Evolutionary conservation across 805 yeast species (phyloP).

Genomic region (Priceomyces melissophilus): DNA sequence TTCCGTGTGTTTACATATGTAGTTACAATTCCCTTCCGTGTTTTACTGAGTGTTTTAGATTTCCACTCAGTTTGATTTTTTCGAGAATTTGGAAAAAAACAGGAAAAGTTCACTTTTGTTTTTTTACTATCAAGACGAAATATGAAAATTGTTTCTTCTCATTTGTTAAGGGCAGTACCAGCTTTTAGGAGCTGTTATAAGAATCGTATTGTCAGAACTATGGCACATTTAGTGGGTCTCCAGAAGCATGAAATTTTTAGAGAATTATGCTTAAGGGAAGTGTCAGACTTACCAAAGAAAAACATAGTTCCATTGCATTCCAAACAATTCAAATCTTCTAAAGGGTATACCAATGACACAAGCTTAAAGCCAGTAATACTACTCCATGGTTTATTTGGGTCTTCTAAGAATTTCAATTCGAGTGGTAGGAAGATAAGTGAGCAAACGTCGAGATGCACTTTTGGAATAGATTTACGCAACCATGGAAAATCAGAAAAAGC

Average conservation of each 20-base stretch:
- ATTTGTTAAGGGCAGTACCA: too few species aligned
- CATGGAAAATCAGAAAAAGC: slow-evolving; percentile 51
- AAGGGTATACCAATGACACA: slow-evolving; percentile 3
- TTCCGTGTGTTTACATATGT: too few species aligned
- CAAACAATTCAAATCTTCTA: slow-evolving; percentile 9
- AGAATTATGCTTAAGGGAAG: slow-evolving; percentile 1
- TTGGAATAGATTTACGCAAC: slow-evolving; percentile 50
- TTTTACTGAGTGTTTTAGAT: too few species aligned
- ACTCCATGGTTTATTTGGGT: slow-evolving; percentile 57
- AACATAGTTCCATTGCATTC: slow-evolving; percentile 7
- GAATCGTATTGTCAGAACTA: too few species aligned
- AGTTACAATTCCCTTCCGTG: too few species aligned
- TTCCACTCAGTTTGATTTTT: too few species aligned
- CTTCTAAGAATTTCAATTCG: slow-evolving; percentile 39
- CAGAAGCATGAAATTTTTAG: not conserved
- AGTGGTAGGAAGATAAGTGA: slow-evolving; percentile 34
- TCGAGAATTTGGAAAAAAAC: too few species aligned
- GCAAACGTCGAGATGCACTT: slow-evolving; percentile 29
- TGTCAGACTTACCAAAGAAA: slow-evolving; percentile 3
- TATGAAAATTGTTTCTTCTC: too few species aligned
- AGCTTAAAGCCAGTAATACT: slow-evolving; percentile 35
- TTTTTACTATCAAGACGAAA: too few species aligned
- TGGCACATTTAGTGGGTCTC: not conserved
- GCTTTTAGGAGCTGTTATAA: too few species aligned
- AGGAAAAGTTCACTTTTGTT: too few species aligned